Evolutionary conservation across 495 filamentous ascomycete genomes (phyloP), one percentile per base, ranked within the genome.

Genomic region (Penicillium fimorum): DNA sequence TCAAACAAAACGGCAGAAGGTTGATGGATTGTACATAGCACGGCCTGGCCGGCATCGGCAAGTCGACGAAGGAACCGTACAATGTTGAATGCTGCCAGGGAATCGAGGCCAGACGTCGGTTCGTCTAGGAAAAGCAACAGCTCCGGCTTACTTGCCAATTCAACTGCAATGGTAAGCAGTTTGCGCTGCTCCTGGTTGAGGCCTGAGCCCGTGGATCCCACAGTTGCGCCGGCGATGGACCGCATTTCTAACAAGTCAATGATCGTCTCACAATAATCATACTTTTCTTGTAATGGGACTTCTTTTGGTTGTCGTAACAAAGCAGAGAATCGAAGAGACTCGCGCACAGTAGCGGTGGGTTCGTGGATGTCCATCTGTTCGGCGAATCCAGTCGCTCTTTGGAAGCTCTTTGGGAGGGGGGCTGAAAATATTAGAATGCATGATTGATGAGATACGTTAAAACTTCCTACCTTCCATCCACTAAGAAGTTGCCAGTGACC

Each of bases 11-110:
- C 79, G 17, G 86, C 82, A 0, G 83, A 87, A 4, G 89, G 90
- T 60, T 94, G 90, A 63, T 92, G 88, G n/a, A 93, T 91, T 0
- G 89, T 93, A 62, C 86, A 88, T 1, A 86, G 67, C 30, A 92
- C 85, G 3, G 87, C 85, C 60, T 92, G 87, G 8, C 89, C 86
- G 7, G 80, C 80, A 59, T 84, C 78, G 1, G 86, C 84, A 5
- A 90, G 75, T 57, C 86, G 85, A 5, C 83, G 74, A 43, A 90
- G 72, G 47, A 89, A 85, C 1, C 82, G 73, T 22, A 86, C 75
- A 44, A 88, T 87, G 57, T 84, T 84, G 63, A 81, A 88, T 24
- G 87, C 84, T 4, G 85, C 80, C 15, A 81, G 71, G 0, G 77
- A 81, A 61, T 90, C 87, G 17, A 90, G 79, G n/a, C 86, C 87